A percentile compares a stretch with the other conserved stretches of the same genome.
Evolutionary conservation across 345 rosid genomes (phyloP).

Genomic region (Salix purpurea): DNA sequence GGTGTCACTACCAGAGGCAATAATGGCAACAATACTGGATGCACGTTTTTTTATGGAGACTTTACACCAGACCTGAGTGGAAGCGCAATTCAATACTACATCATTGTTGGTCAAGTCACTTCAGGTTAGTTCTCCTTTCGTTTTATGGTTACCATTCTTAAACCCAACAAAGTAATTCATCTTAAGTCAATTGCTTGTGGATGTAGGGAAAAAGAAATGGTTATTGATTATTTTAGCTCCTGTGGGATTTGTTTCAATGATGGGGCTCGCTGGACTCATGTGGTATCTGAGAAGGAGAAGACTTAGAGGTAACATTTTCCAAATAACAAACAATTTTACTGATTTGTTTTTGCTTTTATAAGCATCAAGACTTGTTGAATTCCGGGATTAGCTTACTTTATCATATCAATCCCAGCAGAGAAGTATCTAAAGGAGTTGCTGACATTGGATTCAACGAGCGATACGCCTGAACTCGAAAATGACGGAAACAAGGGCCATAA

Average conservation of each 20-base stretch:
- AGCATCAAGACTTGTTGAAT: too few species aligned
- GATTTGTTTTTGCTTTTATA: neutral
- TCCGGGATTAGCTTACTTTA: neutral
- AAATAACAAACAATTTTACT: too few species aligned
- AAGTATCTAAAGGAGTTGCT: conserved; percentile 8
- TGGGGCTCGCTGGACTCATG: neutral
- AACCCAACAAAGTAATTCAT: too few species aligned
- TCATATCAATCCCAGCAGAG: neutral
- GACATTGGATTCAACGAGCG: conserved; percentile 4
- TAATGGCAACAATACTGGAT: neutral
- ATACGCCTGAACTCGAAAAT: neutral
- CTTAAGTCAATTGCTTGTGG: neutral
- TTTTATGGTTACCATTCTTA: too few species aligned
- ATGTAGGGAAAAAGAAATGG: neutral
- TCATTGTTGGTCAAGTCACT: too few species aligned
- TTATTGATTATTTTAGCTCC: neutral
- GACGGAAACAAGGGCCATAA: conserved; percentile 3
- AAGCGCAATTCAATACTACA: too few species aligned
- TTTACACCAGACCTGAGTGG: too few species aligned
- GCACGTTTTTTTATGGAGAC: neutral
- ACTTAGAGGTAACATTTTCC: neutral
- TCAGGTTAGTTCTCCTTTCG: too few species aligned
- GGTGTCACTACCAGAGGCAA: neutral
- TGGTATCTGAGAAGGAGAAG: conserved; percentile 15
- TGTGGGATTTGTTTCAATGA: neutral